Conservation (phyloP, 805 yeast species). For the Metschnikowia cerradonensis region DNA sequence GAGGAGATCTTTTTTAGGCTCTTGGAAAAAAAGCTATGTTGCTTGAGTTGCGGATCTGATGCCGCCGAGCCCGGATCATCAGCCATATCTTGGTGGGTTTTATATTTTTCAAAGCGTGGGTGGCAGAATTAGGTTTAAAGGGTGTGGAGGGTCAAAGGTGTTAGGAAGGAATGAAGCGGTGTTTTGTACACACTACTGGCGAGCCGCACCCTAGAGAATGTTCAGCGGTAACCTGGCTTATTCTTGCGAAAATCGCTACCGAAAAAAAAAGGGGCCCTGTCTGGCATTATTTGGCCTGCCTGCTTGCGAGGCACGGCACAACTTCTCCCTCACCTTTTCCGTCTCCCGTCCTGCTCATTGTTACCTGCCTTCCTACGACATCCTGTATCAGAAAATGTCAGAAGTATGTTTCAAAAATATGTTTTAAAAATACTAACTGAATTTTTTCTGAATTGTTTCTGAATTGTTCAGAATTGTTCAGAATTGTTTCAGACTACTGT, state of each 20-base stretch:
- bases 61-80: conserved; percentile 5
- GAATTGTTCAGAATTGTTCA: too few relatives aligned
- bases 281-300: neutral
- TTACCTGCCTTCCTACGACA: too few relatives aligned
- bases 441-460: too few relatives aligned
- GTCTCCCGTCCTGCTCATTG: too few relatives aligned
- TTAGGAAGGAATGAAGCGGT: neutral
- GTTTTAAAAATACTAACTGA: too few relatives aligned
- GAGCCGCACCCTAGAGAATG: conserved; percentile 2
- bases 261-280: neutral
- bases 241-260: neutral
- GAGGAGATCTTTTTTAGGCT: conserved; percentile 29
- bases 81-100: conserved; percentile 3
- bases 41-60: neutral
- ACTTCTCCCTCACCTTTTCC: too few relatives aligned
- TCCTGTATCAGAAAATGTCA: too few relatives aligned
- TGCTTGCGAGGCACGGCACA: neutral
- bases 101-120: too few relatives aligned
- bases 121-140: neutral
- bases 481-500: too few relatives aligned
- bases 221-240: neutral
- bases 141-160: neutral
- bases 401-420: too few relatives aligned
- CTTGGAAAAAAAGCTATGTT: conserved; percentile 21
- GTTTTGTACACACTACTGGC: conserved; percentile 1